Percentiles rank a stretch among this genome's conserved stretches.
phyloP scores from a whole-genome alignment of 2,329 filamentous ascomycete genomes.

The Aspergillus vadensis region DNA sequence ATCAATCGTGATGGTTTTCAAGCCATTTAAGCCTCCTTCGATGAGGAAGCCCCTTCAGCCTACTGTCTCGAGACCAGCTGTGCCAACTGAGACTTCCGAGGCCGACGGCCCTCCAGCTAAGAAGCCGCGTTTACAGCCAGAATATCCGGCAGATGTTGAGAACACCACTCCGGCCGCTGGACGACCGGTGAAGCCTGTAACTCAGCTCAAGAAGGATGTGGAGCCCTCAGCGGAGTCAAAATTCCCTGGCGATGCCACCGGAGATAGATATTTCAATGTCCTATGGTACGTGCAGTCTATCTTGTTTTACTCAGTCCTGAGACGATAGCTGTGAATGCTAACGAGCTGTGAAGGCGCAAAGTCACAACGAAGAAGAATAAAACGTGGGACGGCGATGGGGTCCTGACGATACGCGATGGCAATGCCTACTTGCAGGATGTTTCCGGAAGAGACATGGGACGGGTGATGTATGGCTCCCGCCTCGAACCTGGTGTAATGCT shows the following conservation, averaged over 20 bases:
- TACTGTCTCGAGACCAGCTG: not conserved
- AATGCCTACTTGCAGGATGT: slow-evolving; percentile 64
- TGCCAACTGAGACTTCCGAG: slow-evolving; percentile 13
- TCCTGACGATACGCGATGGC: slow-evolving; percentile 60
- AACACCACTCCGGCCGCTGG: slow-evolving; percentile 12
- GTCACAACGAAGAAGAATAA: slow-evolving; percentile 73
- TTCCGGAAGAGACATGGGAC: slow-evolving; percentile 65
- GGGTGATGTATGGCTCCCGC: slow-evolving; percentile 56
- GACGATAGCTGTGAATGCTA: slow-evolving; percentile 1
- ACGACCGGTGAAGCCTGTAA: slow-evolving; percentile 33
- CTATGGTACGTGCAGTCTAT: slow-evolving; percentile 43
- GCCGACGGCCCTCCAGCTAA: slow-evolving; percentile 33
- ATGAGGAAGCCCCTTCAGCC: slow-evolving; percentile 36
- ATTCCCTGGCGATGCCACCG: slow-evolving; percentile 14
- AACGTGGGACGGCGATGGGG: slow-evolving; percentile 74
- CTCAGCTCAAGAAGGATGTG: slow-evolving; percentile 33
- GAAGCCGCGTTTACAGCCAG: slow-evolving; percentile 37
- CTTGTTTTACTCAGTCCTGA: not conserved
- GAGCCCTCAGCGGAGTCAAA: slow-evolving; percentile 7
- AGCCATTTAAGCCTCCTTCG: slow-evolving; percentile 49
- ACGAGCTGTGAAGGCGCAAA: slow-evolving; percentile 58
- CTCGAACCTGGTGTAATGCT: slow-evolving; percentile 63
- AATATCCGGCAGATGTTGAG: slow-evolving; percentile 15
- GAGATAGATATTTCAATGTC: slow-evolving; percentile 49
- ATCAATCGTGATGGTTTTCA: slow-evolving; percentile 43